Evolutionary conservation across 495 filamentous ascomycete species (phyloP), one percentile per base, ranked within the genome.

Genomic region (Hypoxylon fragiforme): DNA sequence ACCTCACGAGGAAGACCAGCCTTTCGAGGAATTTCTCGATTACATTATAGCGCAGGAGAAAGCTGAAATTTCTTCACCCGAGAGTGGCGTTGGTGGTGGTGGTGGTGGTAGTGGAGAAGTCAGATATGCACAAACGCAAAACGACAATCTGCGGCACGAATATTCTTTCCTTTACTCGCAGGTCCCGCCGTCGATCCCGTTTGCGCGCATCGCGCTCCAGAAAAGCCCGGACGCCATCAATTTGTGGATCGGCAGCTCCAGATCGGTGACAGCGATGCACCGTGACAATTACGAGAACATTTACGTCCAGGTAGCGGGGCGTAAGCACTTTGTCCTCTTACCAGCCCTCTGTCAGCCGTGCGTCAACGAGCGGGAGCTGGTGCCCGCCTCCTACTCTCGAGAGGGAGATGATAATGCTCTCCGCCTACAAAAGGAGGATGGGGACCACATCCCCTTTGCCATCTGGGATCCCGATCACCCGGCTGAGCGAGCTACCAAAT

Each of bases 211-310:
- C 45, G 86, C 86, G 0, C 75, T 92, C 0, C 70, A 77, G 14
- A 63, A 73, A 30, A 41, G 57, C 1, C 84, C 88, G 0, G 87
- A 91, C 36, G 88, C 88, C 13, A 79, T 88, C 54, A 92, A 92
- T 64, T 69, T 92, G 54, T 92, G 88, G 88, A 81, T 92, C 54
- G 88, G 88, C 35, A 86, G 85, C 70, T 79, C 76, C 12, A 66
- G 66, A 11, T 86, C 82, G 37, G 71, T 75, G 1, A 89, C 88
- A 0, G 79, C 86, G 2, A 67, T 91, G 47, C 88, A 92, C 69
- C 85, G 83, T 55, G 88, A 92, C 71, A 83, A 84, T 66, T 91
- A 91, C 65, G 87, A 92, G 66, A 92, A 91, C 68, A 74, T 92
- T 1, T 92, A 90, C 70, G 83, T 86, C 3, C 86, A 90, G 54